Evolutionary conservation across 2,329 filamentous ascomycete species (phyloP).

Genomic region (Hirsutella thompsonii): DNA sequence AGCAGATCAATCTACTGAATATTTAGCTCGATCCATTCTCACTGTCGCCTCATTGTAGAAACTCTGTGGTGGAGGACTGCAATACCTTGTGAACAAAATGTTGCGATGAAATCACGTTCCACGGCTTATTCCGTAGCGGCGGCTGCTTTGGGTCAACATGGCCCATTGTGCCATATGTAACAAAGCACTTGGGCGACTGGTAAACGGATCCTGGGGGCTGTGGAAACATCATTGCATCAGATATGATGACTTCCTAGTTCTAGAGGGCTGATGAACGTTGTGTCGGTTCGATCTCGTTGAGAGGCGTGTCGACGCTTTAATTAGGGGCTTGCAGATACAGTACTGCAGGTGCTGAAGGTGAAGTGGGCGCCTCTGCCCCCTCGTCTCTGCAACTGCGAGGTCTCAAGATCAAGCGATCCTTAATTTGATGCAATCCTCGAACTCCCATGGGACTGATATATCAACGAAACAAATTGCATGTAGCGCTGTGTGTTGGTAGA

Average conservation of each 20-base stretch:
- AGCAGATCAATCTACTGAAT: constrained; percentile 49
- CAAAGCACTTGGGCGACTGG: constrained; percentile 56
- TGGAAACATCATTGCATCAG: constrained; percentile 28
- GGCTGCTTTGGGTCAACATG: constrained; percentile 60
- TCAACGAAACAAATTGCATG: too few relatives aligned
- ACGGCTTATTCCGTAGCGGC: constrained; percentile 64
- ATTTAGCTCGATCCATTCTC: constrained; percentile 1
- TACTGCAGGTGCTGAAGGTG: neutral
- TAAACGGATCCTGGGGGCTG: constrained; percentile 32
- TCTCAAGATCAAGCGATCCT: too few relatives aligned
- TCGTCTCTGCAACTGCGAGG: too few relatives aligned
- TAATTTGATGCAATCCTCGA: too few relatives aligned
- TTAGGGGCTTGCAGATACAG: too few relatives aligned
- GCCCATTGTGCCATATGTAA: constrained; percentile 54
- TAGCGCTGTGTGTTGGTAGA: too few relatives aligned
- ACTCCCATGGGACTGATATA: too few relatives aligned
- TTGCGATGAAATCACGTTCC: constrained; percentile 52
- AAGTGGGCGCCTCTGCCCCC: too few relatives aligned
- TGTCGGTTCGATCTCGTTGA: too few relatives aligned
- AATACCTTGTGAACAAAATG: constrained; percentile 59
- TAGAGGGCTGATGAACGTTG: neutral
- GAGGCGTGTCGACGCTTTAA: too few relatives aligned
- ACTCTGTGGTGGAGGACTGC: too few relatives aligned
- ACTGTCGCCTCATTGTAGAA: too few relatives aligned
- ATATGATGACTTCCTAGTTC: neutral